Base-by-base conservation (phyloP, 164 flowering plant genomes). In the Tetrastigma voinierianum region DNA sequence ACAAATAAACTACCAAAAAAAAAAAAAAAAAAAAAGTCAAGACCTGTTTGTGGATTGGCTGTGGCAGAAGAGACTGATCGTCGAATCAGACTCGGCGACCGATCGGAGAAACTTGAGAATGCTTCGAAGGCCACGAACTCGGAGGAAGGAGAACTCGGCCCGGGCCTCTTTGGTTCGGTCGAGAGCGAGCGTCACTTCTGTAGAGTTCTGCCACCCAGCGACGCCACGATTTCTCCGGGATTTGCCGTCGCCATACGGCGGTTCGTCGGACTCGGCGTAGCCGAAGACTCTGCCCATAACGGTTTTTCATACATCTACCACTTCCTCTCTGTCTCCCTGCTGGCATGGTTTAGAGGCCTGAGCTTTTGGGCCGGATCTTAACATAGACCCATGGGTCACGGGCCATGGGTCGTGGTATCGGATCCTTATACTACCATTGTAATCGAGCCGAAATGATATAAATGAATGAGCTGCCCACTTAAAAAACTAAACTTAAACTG, bases 91-190 rank as follows among this genome's bases (percentile, higher is more conserved):
- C n/a, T 85, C 79, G 32, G 98, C 81, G 43, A 93, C 84, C 61
- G 92, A 91, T 66, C 75, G 83, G 73, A 96, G 90, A 80, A 86
- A 88, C 47, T 87, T 91, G 75, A 93, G 90, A 55, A 91, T 75
- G 69, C 68, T 74, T 51, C 90, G 93, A 56, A 93, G 98, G 47
- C 90, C 98, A 10, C 91, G 87, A 51, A 87, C 73, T 1, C 98
- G 91, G 73, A 96, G 91, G 79, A 93, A 96, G 0, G 97, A 90
- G 89, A 96, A 91, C 68, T 96, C 96, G 59, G 99, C 95, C 6
- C 83, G 72, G 7, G 96, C 91, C 44, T 96, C 96, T 45, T 85
- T 69, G 70, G 89, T 2, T 96, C 98, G 19, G 87, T 82, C 1
- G 25, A 96, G 93, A 0, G 96, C 91, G 19, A 96, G 93, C 0